Conservation (phyloP, 2,329 filamentous ascomycete genomes). For the Fusarium pseudoanthophilum region DNA sequence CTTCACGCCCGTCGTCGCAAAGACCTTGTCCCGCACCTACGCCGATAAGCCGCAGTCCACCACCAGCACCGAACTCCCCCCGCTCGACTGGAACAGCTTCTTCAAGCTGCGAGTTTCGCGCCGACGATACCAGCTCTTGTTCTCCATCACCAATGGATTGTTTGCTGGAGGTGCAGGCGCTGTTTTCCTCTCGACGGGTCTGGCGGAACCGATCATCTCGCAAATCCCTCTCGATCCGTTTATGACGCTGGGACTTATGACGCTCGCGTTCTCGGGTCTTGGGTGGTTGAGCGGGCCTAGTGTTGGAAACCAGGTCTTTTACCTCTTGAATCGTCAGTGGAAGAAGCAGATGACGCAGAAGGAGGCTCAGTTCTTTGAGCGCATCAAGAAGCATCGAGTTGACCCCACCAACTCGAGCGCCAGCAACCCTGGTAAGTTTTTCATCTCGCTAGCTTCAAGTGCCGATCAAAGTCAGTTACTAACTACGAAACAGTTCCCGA, state of each 20-base stretch:
- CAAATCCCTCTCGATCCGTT: slow-evolving; percentile 89
- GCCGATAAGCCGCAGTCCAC: slow-evolving; percentile 26
- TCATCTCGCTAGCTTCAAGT: not conserved
- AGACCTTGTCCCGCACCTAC: slow-evolving; percentile 33
- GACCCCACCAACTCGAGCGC: slow-evolving; percentile 90
- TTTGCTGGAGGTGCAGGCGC: slow-evolving; percentile 71
- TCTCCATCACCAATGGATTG: slow-evolving; percentile 74
- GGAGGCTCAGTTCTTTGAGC: slow-evolving; percentile 91
- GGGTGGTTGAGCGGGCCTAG: slow-evolving; percentile 92
- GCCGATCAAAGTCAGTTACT: slow-evolving; percentile 14
- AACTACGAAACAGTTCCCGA: slow-evolving; percentile 75
- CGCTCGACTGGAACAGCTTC: slow-evolving; percentile 89
- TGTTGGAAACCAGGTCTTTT: slow-evolving; percentile 83
- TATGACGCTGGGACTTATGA: slow-evolving; percentile 83
- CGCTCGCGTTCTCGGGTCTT: slow-evolving; percentile 77
- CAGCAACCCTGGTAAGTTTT: slow-evolving; percentile 75
- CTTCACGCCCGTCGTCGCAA: slow-evolving; percentile 24
- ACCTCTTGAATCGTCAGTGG: slow-evolving; percentile 76
- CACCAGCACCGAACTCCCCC: slow-evolving; percentile 25
- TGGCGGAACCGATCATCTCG: slow-evolving; percentile 75
- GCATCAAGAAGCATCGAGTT: slow-evolving; percentile 91
- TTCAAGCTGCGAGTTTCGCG: slow-evolving; percentile 89
- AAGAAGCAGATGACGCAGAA: slow-evolving; percentile 83
- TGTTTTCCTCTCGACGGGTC: slow-evolving; percentile 73
- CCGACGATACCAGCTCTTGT: slow-evolving; percentile 82